Conservation (phyloP, 306 rosid species). For the Gastrolobium villosum region DNA sequence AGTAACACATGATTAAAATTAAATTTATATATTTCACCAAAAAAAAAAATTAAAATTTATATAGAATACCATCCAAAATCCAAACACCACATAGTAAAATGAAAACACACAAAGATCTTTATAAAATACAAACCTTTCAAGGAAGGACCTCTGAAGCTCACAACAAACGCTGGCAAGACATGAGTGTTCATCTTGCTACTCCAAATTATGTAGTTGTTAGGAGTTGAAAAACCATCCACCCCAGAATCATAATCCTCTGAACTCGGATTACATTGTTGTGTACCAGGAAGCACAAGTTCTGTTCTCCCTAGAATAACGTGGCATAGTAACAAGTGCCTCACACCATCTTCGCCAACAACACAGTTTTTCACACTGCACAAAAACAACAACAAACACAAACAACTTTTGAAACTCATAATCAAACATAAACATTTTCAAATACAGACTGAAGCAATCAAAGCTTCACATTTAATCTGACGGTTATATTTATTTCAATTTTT, state of each 20-base stretch:
- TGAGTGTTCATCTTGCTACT: conserved; percentile 82
- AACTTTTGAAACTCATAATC: neutral
- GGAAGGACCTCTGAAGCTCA: conserved; percentile 71
- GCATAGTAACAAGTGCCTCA: conserved; percentile 76
- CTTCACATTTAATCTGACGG: too few relatives aligned
- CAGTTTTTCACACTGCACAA: conserved; percentile 61
- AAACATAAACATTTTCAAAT: neutral
- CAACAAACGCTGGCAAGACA: conserved; percentile 76
- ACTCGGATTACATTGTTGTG: conserved; percentile 75
- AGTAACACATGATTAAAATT: neutral
- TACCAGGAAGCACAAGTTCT: conserved; percentile 63
- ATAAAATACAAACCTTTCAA: conserved; percentile 55
- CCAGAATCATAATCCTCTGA: conserved; percentile 77
- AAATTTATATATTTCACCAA: too few relatives aligned
- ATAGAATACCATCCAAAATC: neutral
- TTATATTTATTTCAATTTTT: too few relatives aligned
- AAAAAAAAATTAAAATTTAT: too few relatives aligned
- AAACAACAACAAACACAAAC: neutral
- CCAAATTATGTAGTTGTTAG: conserved; percentile 77
- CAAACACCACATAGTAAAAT: neutral
- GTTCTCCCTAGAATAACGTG: conserved; percentile 82
- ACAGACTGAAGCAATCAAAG: too few relatives aligned
- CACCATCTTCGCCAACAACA: conserved; percentile 63
- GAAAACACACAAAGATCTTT: neutral
- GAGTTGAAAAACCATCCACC: conserved; percentile 61